Evolutionary conservation across 331 rosid species (phyloP), one percentile per base, ranked within the genome.

Genomic region (Telfairia occidentalis): DNA sequence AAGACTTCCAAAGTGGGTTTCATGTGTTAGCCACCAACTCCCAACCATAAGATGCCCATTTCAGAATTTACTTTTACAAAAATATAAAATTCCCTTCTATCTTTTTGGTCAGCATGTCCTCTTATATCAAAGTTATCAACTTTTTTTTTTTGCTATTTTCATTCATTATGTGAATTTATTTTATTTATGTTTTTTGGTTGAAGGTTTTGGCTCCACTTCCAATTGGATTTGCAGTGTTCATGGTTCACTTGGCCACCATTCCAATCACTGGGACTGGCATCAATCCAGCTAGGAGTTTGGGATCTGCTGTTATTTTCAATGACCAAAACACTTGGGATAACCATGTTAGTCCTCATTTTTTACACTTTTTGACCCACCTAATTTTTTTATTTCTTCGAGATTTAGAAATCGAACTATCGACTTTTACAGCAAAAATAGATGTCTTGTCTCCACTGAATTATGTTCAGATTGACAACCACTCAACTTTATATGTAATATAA

Each of bases 141-240:
- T 80, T 29, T 16, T 46, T 52, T 58, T 7, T 7, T 21, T 1
- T 54, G 0, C 30, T 54, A n/a, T n/a, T 52, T 52, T 53, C 26
- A 53, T n/a, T 5, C 7, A 19, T 7, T 19, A 0, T 53, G 28
- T 53, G 28, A 53, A 53, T 35, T 9, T 19, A 23, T 26, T 26
- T 34, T 30, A 1, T 43, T 5, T 40, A 0, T 69, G 7, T 13
- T 58, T 1, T 46, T 24, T 45, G 58, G 75, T 45, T 82, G 50
- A 52, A 93, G 98, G 96, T 94, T 79, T 84, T 94, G 97, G 97
- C 96, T 23, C 98, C 98, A 74, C 96, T 94, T 75, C 98, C 98
- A 79, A 94, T 94, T 76, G 98, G 98, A 60, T 92, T 92, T 79
- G 98, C 97, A 3, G 98, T 92, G 63, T 92, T 92, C 87, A 86